Conservation (phyloP, 2,329 filamentous ascomycete genomes). For the Falciphora oryzae region DNA sequence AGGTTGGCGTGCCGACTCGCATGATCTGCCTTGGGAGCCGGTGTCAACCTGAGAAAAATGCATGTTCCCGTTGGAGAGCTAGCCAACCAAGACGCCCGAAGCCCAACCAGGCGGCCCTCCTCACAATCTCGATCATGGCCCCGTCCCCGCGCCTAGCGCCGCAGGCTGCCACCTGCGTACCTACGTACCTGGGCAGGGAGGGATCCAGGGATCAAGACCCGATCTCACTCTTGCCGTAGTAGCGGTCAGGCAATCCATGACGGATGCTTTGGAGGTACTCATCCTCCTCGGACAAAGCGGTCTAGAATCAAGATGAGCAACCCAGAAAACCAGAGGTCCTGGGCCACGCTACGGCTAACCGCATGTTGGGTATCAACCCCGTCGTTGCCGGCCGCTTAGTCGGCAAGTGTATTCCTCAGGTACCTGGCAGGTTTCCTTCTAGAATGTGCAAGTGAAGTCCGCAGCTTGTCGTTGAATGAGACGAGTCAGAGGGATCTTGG, state of each 20-base stretch:
- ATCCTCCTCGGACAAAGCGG: not conserved
- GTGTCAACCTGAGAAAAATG: not conserved
- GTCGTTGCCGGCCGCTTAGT: not conserved
- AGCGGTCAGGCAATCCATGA: not conserved
- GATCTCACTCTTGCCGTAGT: not conserved
- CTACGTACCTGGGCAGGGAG: not conserved
- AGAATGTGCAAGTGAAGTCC: not conserved
- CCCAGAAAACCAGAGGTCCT: not conserved
- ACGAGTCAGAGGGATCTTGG: slow-evolving; percentile 17
- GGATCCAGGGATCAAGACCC: not conserved
- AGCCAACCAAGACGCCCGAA: not conserved
- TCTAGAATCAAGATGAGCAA: not conserved
- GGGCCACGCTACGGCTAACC: not conserved
- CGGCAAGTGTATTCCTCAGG: slow-evolving; percentile 10
- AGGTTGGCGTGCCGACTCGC: not conserved
- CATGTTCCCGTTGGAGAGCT: not conserved
- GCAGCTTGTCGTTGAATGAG: slow-evolving; percentile 11
- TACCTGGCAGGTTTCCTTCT: not conserved
- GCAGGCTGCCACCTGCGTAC: not conserved
- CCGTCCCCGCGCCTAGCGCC: not conserved
- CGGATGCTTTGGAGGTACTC: not conserved
- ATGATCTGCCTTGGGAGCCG: not conserved
- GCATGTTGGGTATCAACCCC: not conserved
- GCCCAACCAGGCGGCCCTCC: not conserved
- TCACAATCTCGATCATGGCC: not conserved